phyloP scores from a whole-genome alignment of 495 filamentous ascomycete genomes.

The Tuber indicum region DNA sequence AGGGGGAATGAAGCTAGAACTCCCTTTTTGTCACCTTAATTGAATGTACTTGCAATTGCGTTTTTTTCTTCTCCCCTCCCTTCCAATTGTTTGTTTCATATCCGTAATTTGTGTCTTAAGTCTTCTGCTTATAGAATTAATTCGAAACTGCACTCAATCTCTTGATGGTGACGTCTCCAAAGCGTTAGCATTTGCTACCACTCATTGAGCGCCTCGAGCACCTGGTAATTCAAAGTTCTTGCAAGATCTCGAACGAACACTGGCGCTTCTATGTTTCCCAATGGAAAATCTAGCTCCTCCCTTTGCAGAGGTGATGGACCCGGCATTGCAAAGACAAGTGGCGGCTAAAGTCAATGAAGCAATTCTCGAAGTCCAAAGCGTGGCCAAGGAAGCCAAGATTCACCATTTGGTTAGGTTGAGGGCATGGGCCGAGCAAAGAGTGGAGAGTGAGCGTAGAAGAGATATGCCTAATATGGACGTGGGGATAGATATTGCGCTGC shows the following conservation, averaged over 20 bases:
- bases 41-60: too few species aligned
- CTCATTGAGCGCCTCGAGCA: constrained; percentile 77
- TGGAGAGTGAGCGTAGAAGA: constrained; percentile 63
- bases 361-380: constrained; percentile 64
- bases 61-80: too few species aligned
- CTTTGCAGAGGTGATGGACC: constrained; percentile 66
- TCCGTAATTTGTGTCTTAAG: too few species aligned
- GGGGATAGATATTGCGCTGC: constrained; percentile 51
- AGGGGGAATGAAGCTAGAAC: too few species aligned
- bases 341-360: constrained; percentile 81
- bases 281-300: constrained; percentile 67
- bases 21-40: too few species aligned
- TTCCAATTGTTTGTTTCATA: too few species aligned
- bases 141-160: constrained; percentile 61
- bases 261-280: constrained; percentile 84
- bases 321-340: constrained; percentile 70
- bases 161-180: constrained; percentile 68
- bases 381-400: constrained; percentile 71
- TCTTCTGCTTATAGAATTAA: constrained; percentile 86
- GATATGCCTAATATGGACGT: constrained; percentile 68
- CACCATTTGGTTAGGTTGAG: constrained; percentile 70
- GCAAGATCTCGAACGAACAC: constrained; percentile 81
- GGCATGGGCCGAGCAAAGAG: constrained; percentile 76
- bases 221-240: constrained; percentile 68
- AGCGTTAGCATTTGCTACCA: constrained; percentile 78